Conservation (phyloP, 208 protist genomes). For the Trypanosomatidae sp. region DNA sequence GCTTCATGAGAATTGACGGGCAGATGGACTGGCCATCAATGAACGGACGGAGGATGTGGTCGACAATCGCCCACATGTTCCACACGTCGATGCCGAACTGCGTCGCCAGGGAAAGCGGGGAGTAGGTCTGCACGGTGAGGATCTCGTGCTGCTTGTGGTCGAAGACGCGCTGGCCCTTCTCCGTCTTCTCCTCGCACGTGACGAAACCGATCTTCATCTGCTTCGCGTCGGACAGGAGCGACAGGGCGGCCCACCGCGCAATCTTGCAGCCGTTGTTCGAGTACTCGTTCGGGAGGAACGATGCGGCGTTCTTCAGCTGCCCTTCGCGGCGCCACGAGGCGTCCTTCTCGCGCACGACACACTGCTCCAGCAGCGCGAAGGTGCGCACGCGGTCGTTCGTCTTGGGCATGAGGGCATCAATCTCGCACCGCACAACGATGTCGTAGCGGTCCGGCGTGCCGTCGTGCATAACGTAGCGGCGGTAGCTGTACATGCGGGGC, state of each 20-base stretch:
- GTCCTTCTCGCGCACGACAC: slow-evolving; percentile 32
- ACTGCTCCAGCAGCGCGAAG: slow-evolving; percentile 86
- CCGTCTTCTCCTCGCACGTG: slow-evolving; percentile 43
- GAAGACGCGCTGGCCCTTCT: slow-evolving; percentile 29
- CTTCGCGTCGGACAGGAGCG: slow-evolving; percentile 60
- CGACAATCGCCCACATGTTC: slow-evolving; percentile 83
- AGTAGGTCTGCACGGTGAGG: slow-evolving; percentile 60
- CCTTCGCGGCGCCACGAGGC: slow-evolving; percentile 52
- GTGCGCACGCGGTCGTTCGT: slow-evolving; percentile 58
- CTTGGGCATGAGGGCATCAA: slow-evolving; percentile 72
- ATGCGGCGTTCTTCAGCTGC: slow-evolving; percentile 46
- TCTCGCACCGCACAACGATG: slow-evolving; percentile 83
- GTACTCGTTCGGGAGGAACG: slow-evolving; percentile 64
- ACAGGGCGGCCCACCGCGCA: slow-evolving; percentile 84
- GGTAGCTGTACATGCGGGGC: slow-evolving; percentile 84
- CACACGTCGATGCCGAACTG: slow-evolving; percentile 67
- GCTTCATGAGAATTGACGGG: slow-evolving; percentile 67
- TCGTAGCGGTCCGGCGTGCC: slow-evolving; percentile 73
- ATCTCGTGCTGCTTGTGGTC: slow-evolving; percentile 59
- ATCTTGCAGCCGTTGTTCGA: slow-evolving; percentile 77
- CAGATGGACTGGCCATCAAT: slow-evolving; percentile 45
- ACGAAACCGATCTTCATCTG: slow-evolving; percentile 88
- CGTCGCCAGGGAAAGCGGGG: no score
- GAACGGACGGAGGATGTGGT: slow-evolving; percentile 67
- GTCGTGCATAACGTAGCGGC: slow-evolving; percentile 73